Percentiles rank a stretch among this genome's conserved stretches.
Conservation (phyloP, 768 basidiomycete species). For the Galerina sulciceps region DNA sequence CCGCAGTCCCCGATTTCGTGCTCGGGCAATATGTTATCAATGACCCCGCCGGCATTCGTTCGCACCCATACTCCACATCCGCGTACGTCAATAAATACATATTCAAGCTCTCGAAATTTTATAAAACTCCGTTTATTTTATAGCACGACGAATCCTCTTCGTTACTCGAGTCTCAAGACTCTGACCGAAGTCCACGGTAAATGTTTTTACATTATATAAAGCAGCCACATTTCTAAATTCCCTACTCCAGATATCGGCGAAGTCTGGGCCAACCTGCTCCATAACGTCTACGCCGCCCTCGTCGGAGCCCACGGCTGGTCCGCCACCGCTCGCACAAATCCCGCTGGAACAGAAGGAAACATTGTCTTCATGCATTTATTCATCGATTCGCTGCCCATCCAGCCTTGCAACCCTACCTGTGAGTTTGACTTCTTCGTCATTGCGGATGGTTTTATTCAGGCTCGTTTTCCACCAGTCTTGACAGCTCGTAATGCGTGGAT, state of each 20-base stretch:
- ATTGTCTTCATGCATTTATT: constrained; percentile 52
- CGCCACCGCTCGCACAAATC: constrained; percentile 39
- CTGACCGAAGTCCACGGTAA: constrained; percentile 52
- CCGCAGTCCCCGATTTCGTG: constrained; percentile 40
- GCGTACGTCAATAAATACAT: constrained; percentile 28
- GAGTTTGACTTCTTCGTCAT: constrained; percentile 9
- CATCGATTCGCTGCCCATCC: constrained; percentile 49
- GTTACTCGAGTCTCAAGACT: constrained; percentile 40
- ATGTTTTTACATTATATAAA: not conserved
- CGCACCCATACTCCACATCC: constrained; percentile 60
- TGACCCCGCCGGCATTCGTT: constrained; percentile 53
- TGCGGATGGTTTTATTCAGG: not conserved
- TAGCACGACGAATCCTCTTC: constrained; percentile 45
- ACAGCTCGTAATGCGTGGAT: constrained; percentile 52
- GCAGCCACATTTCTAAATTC: too few relatives aligned
- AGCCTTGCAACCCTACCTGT: constrained; percentile 51
- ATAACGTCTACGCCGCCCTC: constrained; percentile 44
- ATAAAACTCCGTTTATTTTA: not conserved
- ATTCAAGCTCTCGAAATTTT: not conserved
- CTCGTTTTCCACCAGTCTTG: constrained; percentile 31
- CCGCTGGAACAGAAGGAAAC: constrained; percentile 44
- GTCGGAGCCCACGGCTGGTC: constrained; percentile 36
- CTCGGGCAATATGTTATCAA: constrained; percentile 60
- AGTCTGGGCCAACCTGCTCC: constrained; percentile 49
- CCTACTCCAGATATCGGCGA: constrained; percentile 42